Base-by-base conservation (phyloP, 2,329 filamentous ascomycete species). In the Aspergillus aculeatus region DNA sequence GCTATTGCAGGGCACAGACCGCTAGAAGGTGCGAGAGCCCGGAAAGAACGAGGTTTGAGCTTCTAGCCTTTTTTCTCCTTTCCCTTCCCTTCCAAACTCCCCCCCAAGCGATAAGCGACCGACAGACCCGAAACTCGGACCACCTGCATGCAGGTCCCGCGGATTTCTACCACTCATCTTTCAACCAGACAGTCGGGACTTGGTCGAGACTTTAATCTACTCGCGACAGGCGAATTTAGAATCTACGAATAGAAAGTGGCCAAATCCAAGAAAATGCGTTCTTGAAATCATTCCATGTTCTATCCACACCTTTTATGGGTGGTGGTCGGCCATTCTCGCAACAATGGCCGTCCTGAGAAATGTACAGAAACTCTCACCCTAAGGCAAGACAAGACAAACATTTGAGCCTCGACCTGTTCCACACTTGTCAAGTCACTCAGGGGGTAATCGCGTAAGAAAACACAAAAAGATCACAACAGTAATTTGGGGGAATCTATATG, bases 401-500 rank as follows among this genome's bases (percentile, higher is more conserved):
- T 58, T 49, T 49, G 61, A 57, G 51, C 41, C 54, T 53, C 48
- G 55, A 50, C 55, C 47, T 38, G 48, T 52, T 21, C 38, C 10
- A 44, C 9, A 38, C n/a, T 24, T 16, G 31, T 19, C 48, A 10
- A 41, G 31, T 5, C 14, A 5, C 50, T 41, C 50, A 38, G 60
- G 59, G 26, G 60, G 56, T 59, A 62, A 50, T 58, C 58, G 49
- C 49, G 16, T 35, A 29, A 16, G 47, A 60, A 63, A 60, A 59
- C 50, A 63, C 59, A 60, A 61, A 61, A 62, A 51, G 5, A 41
- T 21, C 19, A 44, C 5, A 41, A 29, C 14, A 29, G 19, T 19
- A n/a, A 23, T 21, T 10, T 11, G 50, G 50, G 26, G 50, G 50
- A 52, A 52, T 52, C 50, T 52, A 35, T 41, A 21, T 52, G 38